A percentile compares a stretch with the other conserved stretches of the same genome.
phyloP scores from a whole-genome alignment of 108 stramenopile species.

The Aurantiochytrium sp. region DNA sequence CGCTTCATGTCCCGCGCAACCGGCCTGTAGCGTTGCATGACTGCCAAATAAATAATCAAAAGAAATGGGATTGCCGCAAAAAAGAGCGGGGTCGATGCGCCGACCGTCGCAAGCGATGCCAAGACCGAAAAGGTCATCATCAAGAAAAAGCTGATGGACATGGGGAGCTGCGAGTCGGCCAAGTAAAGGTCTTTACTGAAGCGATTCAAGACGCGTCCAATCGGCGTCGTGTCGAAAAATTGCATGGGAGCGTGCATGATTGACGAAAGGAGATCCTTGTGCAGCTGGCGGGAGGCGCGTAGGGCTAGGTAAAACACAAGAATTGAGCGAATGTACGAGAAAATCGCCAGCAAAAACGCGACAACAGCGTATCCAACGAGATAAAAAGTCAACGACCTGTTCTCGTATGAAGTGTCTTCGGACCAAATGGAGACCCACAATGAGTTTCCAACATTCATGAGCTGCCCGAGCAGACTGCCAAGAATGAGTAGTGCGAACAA shows the following conservation, averaged over 20 bases:
- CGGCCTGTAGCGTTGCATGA: constrained; percentile 68
- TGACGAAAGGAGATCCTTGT: constrained; percentile 56
- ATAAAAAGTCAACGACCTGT: not conserved
- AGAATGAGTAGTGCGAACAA: not conserved
- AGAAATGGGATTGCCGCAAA: constrained; percentile 48
- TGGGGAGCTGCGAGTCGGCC: constrained; percentile 38
- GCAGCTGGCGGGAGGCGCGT: constrained; percentile 60
- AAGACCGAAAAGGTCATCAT: no score
- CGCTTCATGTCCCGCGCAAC: constrained; percentile 69
- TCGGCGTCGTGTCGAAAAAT: constrained; percentile 84
- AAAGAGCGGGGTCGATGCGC: constrained; percentile 51
- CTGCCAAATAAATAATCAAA: constrained; percentile 45
- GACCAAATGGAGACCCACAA: not conserved
- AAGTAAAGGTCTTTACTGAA: constrained; percentile 69
- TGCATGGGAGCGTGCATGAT: constrained; percentile 71
- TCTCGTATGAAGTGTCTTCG: not conserved
- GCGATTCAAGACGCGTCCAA: constrained; percentile 73
- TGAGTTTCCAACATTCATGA: not conserved
- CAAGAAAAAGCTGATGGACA: not conserved
- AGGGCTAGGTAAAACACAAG: constrained; percentile 67
- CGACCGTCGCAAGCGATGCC: not conserved
- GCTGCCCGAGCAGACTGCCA: not conserved
- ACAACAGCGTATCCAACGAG: not conserved
- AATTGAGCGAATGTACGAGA: constrained; percentile 39
- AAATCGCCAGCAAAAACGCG: not conserved